Evolutionary conservation across 106 monocot species (phyloP), one percentile per base, ranked within the genome.

Genomic region (Xerophyta viscosa): DNA sequence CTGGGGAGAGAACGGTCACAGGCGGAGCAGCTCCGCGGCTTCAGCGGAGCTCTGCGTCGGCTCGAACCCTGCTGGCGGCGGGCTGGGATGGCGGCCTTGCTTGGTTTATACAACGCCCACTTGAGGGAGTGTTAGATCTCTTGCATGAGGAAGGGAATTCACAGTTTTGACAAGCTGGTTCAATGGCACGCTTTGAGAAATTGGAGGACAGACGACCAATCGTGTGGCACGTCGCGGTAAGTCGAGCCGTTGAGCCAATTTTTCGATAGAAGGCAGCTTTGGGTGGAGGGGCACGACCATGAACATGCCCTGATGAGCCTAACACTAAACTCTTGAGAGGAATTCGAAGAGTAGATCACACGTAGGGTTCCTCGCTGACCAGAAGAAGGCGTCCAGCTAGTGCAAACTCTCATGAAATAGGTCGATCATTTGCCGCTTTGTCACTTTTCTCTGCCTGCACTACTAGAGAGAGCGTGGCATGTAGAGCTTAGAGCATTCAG

Each of bases 41-140:
- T 27, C 66, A 8, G 52, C 70, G 3, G 91, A 86, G 48, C 49
- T 81, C 29, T 91, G 78, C 57, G 48, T 84, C 20, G 76, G 52
- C 27, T 22, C 72, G 9, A 80, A 70, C 11, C 20, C 58, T 20
- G 52, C 37, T 17, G 60, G 49, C 0, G 50, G 48, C 2, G 80
- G 74, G 6, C 56, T 77, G 19, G 96, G 85, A 0, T 84, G 80
- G 85, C 77, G 78, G 39, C 91, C 91, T 2, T 91, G 91, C 61
- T 67, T 91, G 23, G 86, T 82, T 67, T 91, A 68, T 36, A 86
- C 91, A 3, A 66, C n/a, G n/a, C n/a, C n/a, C n/a, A n/a, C n/a
- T n/a, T 81, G 26, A 86, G 91, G 7, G 86, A 75, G 64, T 91
- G 91, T 61, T 86, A 91, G 66, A 91, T 86, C 55, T 86, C 86